Evolutionary conservation across 306 rosid genomes (phyloP), one percentile per base, ranked within the genome.

Genomic region (Cicer bijugum): DNA sequence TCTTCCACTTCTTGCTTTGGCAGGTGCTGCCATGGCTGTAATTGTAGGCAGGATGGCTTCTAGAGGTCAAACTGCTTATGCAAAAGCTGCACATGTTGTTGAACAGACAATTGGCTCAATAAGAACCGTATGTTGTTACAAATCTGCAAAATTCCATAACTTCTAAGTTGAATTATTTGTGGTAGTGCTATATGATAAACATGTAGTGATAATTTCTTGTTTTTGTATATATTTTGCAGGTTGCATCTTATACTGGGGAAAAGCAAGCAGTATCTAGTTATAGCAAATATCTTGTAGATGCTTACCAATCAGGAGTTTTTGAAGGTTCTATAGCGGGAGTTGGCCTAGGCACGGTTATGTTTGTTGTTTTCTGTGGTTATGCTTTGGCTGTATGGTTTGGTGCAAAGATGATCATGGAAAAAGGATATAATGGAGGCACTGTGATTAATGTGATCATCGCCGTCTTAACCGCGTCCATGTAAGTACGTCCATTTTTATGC

Each of bases 51-150:
- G 63, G 73, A 87, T 81, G 85, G 91, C 98, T 39, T 74, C 97
- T 19, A 82, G 61, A 16, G 95, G 95, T 53, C 98, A 92, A 81
- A 45, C 72, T 5, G 97, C 98, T 75, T 90, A 89, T 76, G 97
- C 86, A 10, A 87, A 87, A 78, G 97, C 97, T 43, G 90, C 95
- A 42, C 92, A 84, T 76, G 75, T 90, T 5, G 98, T 89, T 81
- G 97, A 92, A 75, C 98, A 92, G 74, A 87, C 98, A 39, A 87
- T 92, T 51, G 95, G 98, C 57, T 89, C 98, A 19, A 92, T 92
- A 51, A 86, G 92, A 89, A 92, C 98, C 0, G 97, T 92, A 90
- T 16, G 86, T 67, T 62, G 45, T 35, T 53, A 8, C 44, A 43
- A 50, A 43, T 23, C 8, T 17, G 12, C 6, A 17, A 59, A 65